Conservation (phyloP, 2,329 filamentous ascomycete genomes). For the Sphaerulina vaccinii region DNA sequence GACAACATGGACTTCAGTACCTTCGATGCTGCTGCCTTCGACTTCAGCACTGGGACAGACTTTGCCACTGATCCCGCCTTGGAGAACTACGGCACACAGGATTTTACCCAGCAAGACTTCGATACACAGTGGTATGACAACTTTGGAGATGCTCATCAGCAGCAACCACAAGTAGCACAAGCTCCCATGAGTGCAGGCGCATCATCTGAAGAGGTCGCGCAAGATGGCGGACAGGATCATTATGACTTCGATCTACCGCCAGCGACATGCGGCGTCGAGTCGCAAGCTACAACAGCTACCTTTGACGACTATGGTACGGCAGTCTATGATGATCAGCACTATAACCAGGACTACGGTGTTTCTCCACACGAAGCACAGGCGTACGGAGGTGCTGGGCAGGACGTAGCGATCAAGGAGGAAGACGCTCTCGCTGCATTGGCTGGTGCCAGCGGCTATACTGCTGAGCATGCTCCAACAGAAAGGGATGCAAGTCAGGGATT, state of each 20-base stretch:
- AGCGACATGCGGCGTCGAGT: background rate
- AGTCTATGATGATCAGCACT: background rate
- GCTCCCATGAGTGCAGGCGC: constrained; percentile 11
- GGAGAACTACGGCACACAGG: constrained; percentile 20
- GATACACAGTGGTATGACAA: constrained; percentile 9
- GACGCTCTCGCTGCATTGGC: constrained; percentile 13
- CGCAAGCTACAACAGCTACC: background rate
- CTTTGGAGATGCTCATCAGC: constrained; percentile 2
- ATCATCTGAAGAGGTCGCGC: background rate
- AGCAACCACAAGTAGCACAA: constrained; percentile 1
- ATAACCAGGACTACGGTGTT: constrained; percentile 7
- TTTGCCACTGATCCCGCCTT: constrained; percentile 28
- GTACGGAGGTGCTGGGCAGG: constrained; percentile 22
- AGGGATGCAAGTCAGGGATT: background rate
- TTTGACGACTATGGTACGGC: background rate
- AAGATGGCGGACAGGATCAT: background rate
- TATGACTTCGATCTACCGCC: background rate
- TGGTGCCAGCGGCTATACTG: constrained; percentile 11
- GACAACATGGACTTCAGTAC: constrained; percentile 32
- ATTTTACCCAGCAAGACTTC: constrained; percentile 8
- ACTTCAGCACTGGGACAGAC: constrained; percentile 27
- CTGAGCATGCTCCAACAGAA: background rate
- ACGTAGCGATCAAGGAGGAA: constrained; percentile 12
- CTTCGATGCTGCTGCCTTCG: constrained; percentile 34
- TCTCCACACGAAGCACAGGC: constrained; percentile 15